Percentiles rank a stretch among this genome's conserved stretches.
Evolutionary conservation across 495 filamentous ascomycete species (phyloP).

Genomic region (Chaetomium fimeti): DNA sequence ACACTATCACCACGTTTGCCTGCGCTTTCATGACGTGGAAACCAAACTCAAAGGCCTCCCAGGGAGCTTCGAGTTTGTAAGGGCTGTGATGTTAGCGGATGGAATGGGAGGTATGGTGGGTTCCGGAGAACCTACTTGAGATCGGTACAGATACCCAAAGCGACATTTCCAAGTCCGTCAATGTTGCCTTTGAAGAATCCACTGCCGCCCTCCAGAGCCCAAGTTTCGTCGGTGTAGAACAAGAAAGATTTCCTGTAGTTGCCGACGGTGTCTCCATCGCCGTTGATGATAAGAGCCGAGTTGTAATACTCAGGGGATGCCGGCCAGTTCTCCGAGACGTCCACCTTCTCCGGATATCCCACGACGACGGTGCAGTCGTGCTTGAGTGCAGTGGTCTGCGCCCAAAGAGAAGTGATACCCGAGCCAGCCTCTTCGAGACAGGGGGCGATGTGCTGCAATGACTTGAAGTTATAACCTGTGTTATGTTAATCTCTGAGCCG

Average conservation of each 20-base stretch:
- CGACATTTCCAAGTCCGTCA: constrained; percentile 56
- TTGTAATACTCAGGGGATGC: constrained; percentile 69
- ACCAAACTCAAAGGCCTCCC: constrained; percentile 82
- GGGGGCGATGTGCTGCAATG: constrained; percentile 70
- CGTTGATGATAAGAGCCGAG: constrained; percentile 72
- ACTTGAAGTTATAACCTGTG: constrained; percentile 86
- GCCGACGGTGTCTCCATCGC: constrained; percentile 65
- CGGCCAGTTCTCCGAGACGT: constrained; percentile 47
- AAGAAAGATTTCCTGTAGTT: constrained; percentile 90
- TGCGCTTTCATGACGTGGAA: constrained; percentile 63
- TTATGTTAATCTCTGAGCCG: not conserved
- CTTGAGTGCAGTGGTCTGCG: constrained; percentile 66
- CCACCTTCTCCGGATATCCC: constrained; percentile 79
- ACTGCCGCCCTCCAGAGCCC: constrained; percentile 71
- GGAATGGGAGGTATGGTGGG: constrained; percentile 13
- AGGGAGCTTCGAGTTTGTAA: constrained; percentile 74
- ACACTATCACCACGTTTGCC: constrained; percentile 72
- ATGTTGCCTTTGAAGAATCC: constrained; percentile 59
- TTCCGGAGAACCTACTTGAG: constrained; percentile 53
- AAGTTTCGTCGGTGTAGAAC: constrained; percentile 67
- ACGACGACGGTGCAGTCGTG: constrained; percentile 78
- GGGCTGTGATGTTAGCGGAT: constrained; percentile 43
- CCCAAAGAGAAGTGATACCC: constrained; percentile 80
- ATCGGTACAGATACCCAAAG: constrained; percentile 81
- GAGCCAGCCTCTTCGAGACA: constrained; percentile 73